These are phyloP conservation scores for Protoeuglena noctilucae DNA, from an alignment of 139 green algal genomes.

Conservation along the genomic window DNA sequence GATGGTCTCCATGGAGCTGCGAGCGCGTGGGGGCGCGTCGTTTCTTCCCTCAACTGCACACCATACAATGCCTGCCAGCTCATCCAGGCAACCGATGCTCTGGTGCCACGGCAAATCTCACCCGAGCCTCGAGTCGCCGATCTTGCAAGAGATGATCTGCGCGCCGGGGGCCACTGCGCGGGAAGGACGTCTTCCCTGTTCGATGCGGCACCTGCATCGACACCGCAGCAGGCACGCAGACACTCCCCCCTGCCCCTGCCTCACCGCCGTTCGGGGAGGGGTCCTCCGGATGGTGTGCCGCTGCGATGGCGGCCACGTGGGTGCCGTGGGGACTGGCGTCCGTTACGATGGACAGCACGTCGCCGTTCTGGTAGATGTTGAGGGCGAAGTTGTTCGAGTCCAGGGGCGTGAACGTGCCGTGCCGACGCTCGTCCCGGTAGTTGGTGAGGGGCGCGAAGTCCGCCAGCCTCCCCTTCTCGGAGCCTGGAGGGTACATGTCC, in stretches of 20 bases:
- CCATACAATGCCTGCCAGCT: too few species aligned
- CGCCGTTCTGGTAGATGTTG: slow-evolving; percentile 68
- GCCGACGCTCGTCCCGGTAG: slow-evolving; percentile 10
- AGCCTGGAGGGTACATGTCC: slow-evolving; percentile 21
- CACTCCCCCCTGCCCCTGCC: slow-evolving; percentile 26
- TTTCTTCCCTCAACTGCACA: too few species aligned
- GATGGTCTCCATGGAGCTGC: slow-evolving; percentile 74
- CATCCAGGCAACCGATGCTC: too few species aligned
- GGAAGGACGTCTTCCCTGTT: too few species aligned
- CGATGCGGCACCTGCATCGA: too few species aligned
- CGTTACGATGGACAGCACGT: slow-evolving; percentile 59
- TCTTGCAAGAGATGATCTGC: slow-evolving; percentile 86
- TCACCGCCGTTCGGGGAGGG: slow-evolving; percentile 63
- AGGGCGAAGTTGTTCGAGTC: slow-evolving; percentile 65
- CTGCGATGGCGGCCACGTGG: slow-evolving; percentile 74
- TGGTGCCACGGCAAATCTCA: too few species aligned
- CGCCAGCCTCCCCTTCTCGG: slow-evolving; percentile 5
- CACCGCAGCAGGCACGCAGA: too few species aligned
- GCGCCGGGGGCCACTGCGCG: slow-evolving; percentile 35
- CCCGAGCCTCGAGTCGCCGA: slow-evolving; percentile 67
- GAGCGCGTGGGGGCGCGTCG: too few species aligned
- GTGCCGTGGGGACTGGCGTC: slow-evolving; percentile 72
- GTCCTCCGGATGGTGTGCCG: slow-evolving; percentile 62
- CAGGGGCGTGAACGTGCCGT: slow-evolving; percentile 21
- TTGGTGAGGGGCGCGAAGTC: slow-evolving; percentile 12